Percentiles rank a stretch among this genome's conserved stretches.
These are phyloP conservation scores for Podospora conica DNA, from an alignment of 495 filamentous ascomycete species.

Conservation along the genomic window DNA sequence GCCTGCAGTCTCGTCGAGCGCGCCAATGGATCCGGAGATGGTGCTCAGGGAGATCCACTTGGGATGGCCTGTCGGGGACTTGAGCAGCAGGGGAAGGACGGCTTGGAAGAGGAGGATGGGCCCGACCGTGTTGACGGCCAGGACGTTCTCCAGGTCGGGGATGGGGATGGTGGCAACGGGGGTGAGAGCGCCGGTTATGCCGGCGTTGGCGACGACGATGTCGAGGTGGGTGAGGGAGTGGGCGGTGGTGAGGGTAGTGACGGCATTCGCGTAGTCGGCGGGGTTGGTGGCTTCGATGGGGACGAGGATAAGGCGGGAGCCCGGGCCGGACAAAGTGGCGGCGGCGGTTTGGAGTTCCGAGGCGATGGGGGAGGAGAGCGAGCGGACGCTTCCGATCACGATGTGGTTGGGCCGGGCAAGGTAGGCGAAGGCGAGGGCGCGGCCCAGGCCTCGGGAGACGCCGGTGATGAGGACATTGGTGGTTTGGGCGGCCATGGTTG, in stretches of 20 bases:
- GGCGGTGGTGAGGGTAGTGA: constrained; percentile 6
- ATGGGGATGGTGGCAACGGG: constrained; percentile 15
- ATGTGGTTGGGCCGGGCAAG: constrained; percentile 24
- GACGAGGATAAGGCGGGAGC: constrained; percentile 19
- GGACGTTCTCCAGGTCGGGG: not conserved
- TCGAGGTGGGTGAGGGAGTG: constrained; percentile 17
- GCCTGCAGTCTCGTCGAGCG: constrained; percentile 7
- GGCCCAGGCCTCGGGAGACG: constrained; percentile 18
- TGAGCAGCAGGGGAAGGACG: constrained; percentile 12
- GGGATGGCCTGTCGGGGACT: constrained; percentile 4
- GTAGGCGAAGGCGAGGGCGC: constrained; percentile 15
- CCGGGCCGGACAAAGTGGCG: not conserved
- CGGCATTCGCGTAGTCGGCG: constrained; percentile 9
- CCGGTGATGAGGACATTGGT: constrained; percentile 9
- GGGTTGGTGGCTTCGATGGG: constrained; percentile 9
- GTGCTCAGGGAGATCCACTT: constrained; percentile 18
- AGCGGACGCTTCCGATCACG: constrained; percentile 26
- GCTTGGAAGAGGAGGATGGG: constrained; percentile 20
- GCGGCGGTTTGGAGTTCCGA: constrained; percentile 11
- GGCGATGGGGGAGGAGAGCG: constrained; percentile 9
- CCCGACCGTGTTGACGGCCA: constrained; percentile 18
- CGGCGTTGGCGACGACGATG: constrained; percentile 24
- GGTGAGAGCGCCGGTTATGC: constrained; percentile 4
- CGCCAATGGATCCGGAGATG: constrained; percentile 10
- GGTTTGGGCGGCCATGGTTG: not conserved